Conservation (phyloP, 2,329 filamentous ascomycete genomes). For the Diplocarpon rosae region DNA sequence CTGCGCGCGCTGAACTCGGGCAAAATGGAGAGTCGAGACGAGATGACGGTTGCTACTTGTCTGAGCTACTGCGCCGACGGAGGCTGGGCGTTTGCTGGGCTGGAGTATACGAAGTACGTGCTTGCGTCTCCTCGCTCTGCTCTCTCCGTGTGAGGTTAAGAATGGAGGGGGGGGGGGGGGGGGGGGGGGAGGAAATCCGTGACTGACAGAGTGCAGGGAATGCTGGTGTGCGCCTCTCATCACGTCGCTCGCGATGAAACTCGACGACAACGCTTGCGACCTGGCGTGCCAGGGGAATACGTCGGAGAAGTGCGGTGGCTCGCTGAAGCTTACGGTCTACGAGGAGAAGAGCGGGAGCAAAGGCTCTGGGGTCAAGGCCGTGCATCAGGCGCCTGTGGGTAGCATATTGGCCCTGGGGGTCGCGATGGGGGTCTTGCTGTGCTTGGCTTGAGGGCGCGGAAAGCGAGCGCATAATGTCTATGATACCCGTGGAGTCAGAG, state of each 20-base stretch:
- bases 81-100: constrained; percentile 18
- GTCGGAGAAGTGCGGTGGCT: constrained; percentile 42
- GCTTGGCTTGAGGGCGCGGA: constrained; percentile 11
- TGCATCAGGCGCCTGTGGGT: constrained; percentile 12
- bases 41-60: constrained; percentile 21
- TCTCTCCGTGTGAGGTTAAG: not conserved
- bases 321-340: constrained; percentile 38
- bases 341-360: constrained; percentile 14
- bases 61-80: constrained; percentile 14
- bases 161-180: too few relatives aligned
- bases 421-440: constrained; percentile 18
- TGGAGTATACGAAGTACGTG: constrained; percentile 24
- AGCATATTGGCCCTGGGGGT: constrained; percentile 19
- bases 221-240: constrained; percentile 48
- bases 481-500: not conserved
- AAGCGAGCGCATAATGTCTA: not conserved
- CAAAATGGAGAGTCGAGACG: constrained; percentile 9
- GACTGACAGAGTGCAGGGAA: constrained; percentile 31
- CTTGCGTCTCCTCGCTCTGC: not conserved
- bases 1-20: constrained; percentile 17
- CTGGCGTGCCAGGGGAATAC: constrained; percentile 43
- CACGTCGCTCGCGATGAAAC: constrained; percentile 34
- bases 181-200: too few relatives aligned
- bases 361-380: constrained; percentile 11
- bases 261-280: constrained; percentile 38